Evolutionary conservation across 257 asterid genomes (phyloP), one percentile per base, ranked within the genome.

Genomic region (Cinchona pubescens): DNA sequence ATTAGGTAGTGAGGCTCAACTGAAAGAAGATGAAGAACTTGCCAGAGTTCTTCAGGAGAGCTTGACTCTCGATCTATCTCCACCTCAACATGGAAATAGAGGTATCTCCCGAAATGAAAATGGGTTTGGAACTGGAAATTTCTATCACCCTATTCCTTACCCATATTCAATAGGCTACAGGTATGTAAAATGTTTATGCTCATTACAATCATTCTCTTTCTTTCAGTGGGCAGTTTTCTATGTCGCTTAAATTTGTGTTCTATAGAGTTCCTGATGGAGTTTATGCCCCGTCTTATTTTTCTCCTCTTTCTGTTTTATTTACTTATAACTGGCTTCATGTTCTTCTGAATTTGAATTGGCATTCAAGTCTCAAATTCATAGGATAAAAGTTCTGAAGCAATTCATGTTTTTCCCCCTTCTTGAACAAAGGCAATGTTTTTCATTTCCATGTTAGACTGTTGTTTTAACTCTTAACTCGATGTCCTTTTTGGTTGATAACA

Each of bases 31-130:
- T 67, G 97, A 91, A 83, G 85, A 81, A 79, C 89, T 91, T 59
- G 97, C 97, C 51, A 88, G 86, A 81, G 92, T 91, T 76, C 83
- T 89, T 74, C 97, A 88, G 67, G 96, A 88, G 81, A 90, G 96
- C 78, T 78, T 90, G 87, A 83, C 80, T 68, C 67, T 64, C 5
- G 94, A 86, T n/a, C n/a, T n/a, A 78, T 85, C 96, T 79, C 86
- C 92, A 76, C 88, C 89, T 59, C 86, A 76, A 69, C 72, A 86
- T 25, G 83, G 64, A 73, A 81, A 82, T 67, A 81, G 86, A 81
- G 86, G 79, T 74, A 68, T 75, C 70, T 79, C 67, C 59, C 64
- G 68, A 35, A 59, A 69, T 58, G 82, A 83, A 75, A 40, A 58
- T 55, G 77, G 73, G 49, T 61, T 62, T 75, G 89, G 90, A 35